Conservation (phyloP, 176 grass and related monocot species). For the Triticum monococcum region DNA sequence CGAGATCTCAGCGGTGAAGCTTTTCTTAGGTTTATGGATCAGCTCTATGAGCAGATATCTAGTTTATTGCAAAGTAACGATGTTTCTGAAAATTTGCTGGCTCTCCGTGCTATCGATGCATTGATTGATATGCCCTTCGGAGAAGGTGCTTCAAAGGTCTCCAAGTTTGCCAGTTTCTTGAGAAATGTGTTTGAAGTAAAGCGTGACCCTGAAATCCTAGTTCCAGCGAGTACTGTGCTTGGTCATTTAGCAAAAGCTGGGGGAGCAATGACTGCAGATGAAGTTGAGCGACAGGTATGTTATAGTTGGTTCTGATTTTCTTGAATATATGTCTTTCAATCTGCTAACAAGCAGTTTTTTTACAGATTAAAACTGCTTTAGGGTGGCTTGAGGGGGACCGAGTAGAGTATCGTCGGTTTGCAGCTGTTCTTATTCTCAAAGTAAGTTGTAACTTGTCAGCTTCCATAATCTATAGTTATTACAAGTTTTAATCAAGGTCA, state of each 20-base stretch:
- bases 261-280: slow-evolving; percentile 93
- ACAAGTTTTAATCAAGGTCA: slow-evolving; percentile 9
- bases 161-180: slow-evolving; percentile 78
- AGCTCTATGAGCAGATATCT: slow-evolving; percentile 88
- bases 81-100: slow-evolving; percentile 74
- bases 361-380: slow-evolving; percentile 91
- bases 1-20: slow-evolving; percentile 82
- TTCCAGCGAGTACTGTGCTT: slow-evolving; percentile 86
- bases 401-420: slow-evolving; percentile 95
- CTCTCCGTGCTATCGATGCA: slow-evolving; percentile 81
- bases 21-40: slow-evolving; percentile 97
- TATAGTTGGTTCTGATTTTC: background rate
- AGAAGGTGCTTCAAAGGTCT: slow-evolving; percentile 94
- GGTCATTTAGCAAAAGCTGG: slow-evolving; percentile 88
- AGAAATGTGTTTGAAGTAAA: slow-evolving; percentile 85
- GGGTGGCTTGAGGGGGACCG: slow-evolving; percentile 83
- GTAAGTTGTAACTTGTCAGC: slow-evolving; percentile 46
- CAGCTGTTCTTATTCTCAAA: slow-evolving; percentile 98
- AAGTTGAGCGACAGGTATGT: slow-evolving; percentile 83
- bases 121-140: slow-evolving; percentile 87
- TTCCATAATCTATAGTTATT: slow-evolving; percentile 16
- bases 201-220: slow-evolving; percentile 80
- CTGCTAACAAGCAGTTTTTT: slow-evolving; percentile 17
- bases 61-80: slow-evolving; percentile 68
- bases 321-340: slow-evolving; percentile 17